A percentile compares a stretch with the other conserved stretches of the same genome.
These are phyloP conservation scores for Piedraia hortae DNA, from an alignment of 2,329 filamentous ascomycete genomes.

Conservation along the genomic window DNA sequence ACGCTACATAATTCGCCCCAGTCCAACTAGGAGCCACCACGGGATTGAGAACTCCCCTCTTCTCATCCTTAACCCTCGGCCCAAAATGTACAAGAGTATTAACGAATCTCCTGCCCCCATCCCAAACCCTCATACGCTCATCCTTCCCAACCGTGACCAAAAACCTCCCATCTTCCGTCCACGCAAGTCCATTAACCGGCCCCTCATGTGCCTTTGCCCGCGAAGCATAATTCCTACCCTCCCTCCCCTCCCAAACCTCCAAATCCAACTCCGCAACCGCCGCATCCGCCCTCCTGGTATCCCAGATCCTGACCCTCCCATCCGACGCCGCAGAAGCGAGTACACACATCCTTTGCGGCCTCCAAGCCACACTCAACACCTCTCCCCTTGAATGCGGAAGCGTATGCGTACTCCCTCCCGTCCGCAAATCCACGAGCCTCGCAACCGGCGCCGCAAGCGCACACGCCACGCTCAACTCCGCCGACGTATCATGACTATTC, in stretches of 20 bases:
- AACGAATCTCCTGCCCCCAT: too few relatives aligned
- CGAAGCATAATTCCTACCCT: slow-evolving; percentile 17
- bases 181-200: slow-evolving; percentile 59
- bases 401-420: slow-evolving; percentile 36
- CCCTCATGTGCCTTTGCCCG: slow-evolving; percentile 43
- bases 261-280: slow-evolving; percentile 55
- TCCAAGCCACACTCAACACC: slow-evolving; percentile 45
- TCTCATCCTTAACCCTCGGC: slow-evolving; percentile 45
- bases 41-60: slow-evolving; percentile 16
- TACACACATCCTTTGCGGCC: slow-evolving; percentile 49
- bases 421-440: slow-evolving; percentile 61
- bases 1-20: too few relatives aligned
- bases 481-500: slow-evolving; percentile 54
- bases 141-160: slow-evolving; percentile 66
- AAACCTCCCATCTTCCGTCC: slow-evolving; percentile 53
- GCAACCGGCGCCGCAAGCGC: slow-evolving; percentile 67
- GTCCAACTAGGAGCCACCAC: slow-evolving; percentile 32
- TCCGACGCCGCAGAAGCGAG: slow-evolving; percentile 67
- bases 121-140: slow-evolving; percentile 63
- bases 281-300: slow-evolving; percentile 52
- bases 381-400: slow-evolving; percentile 23
- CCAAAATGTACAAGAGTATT: slow-evolving; percentile 81
- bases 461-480: slow-evolving; percentile 57
- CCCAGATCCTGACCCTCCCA: slow-evolving; percentile 63
- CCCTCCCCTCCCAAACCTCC: slow-evolving; percentile 40